Base-by-base conservation (phyloP, 2,329 filamentous ascomycete genomes). In the Nigrospora osmanthi region DNA sequence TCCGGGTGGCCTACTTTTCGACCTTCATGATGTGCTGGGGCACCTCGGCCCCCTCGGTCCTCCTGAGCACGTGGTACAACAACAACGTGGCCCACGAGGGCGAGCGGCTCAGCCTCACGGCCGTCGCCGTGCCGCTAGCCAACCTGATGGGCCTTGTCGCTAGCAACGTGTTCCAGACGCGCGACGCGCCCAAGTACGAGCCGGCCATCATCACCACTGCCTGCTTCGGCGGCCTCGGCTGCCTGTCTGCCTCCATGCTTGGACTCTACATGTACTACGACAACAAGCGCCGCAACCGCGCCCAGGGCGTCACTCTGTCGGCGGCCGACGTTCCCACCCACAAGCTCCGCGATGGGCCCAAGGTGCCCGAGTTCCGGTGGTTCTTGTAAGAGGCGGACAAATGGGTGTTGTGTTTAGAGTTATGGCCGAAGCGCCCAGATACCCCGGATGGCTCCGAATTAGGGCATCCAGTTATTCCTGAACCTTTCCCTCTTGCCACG, bases 21-120 rank as follows among this genome's bases (percentile, higher is more conserved):
- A 81, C 76, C 44, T 90, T 89, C 61, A 85, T 89, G 82, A 88
- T 89, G 83, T 85, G 81, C 11, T 89, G 84, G 81, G 86, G 86
- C 14, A 88, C 84, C 0, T 83, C 80, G 1, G 85, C 85, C 0
- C 85, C 87, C 0, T 85, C 80, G 0, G 85, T 89, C 10, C 69
- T 90, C 12, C 69, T 83, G 14, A 62, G 59, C 42, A 63, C 62
- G 57, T 84, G 81, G 82, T 89, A 89, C 66, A 90, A 87, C 66
- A 90, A 90, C 69, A 91, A 91, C 59, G 77, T 89, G 45, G 85
- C 85, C 1, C 77, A 90, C 55, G 87, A 90, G 62, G 82, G 83
- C 46, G 78, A 81, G 34, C 81, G 86, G 39, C 73, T 88, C 6
- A 72, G 82, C 1, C 68, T 89, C 13, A 89, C 85, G 0, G 82